Evolutionary conservation across 371 early-diverging fungal species (phyloP).

Genomic region (Nematocida minor): DNA sequence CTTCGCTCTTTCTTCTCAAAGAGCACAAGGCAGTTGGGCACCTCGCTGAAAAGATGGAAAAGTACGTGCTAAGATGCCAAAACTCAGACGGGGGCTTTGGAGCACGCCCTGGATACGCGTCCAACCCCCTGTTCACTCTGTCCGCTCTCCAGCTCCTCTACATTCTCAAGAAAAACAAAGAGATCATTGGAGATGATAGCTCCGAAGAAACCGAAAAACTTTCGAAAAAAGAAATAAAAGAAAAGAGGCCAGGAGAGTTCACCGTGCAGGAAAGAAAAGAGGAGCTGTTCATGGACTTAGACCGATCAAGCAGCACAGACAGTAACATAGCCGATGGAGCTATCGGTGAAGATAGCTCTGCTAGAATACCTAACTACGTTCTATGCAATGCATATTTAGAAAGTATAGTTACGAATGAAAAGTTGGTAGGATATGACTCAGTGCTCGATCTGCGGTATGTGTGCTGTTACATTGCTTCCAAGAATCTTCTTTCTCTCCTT

Average conservation of each 20-base stretch:
- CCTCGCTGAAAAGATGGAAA: not conserved
- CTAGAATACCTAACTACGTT: slow-evolving; percentile 2
- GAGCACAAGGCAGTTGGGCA: not conserved
- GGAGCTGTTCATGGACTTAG: not conserved
- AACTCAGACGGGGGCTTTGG: slow-evolving; percentile 76
- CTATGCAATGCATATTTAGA: slow-evolving; percentile 50
- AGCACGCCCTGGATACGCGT: slow-evolving; percentile 75
- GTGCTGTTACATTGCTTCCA: slow-evolving; percentile 26
- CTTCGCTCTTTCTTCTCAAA: slow-evolving; percentile 47
- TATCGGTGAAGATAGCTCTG: not conserved
- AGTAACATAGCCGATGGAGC: not conserved
- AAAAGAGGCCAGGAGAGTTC: slow-evolving; percentile 23
- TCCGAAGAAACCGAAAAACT: not conserved
- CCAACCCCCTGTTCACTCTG: slow-evolving; percentile 81
- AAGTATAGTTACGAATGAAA: slow-evolving; percentile 68
- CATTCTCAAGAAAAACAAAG: slow-evolving; percentile 60
- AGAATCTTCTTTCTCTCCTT: slow-evolving; percentile 5
- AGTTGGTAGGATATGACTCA: slow-evolving; percentile 17
- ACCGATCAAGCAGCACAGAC: not conserved
- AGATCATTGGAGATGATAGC: not conserved
- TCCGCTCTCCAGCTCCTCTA: slow-evolving; percentile 82
- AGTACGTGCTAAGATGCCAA: slow-evolving; percentile 54
- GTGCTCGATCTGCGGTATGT: slow-evolving; percentile 1
- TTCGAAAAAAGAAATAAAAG: not conserved
- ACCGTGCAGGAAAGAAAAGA: slow-evolving; percentile 10